Evolutionary conservation across 495 filamentous ascomycete genomes (phyloP).

Genomic region (Aspergillus bertholletiae): DNA sequence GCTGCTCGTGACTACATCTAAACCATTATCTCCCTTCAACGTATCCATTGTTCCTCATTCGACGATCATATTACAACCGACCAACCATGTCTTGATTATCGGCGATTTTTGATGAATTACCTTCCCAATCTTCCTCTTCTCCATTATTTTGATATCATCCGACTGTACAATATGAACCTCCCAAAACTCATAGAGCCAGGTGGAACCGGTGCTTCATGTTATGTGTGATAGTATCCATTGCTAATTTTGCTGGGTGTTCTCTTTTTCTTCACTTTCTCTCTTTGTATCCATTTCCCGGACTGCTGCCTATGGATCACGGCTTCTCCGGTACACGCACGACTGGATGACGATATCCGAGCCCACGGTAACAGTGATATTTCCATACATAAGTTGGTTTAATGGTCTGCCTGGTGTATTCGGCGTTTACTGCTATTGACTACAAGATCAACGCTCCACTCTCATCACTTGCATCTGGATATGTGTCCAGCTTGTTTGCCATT

Average conservation of each 20-base stretch:
- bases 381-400: constrained; percentile 1
- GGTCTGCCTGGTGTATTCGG: constrained; percentile 21
- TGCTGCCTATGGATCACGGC: constrained; percentile 7
- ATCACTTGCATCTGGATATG: constrained; percentile 26
- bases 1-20: constrained; percentile 91
- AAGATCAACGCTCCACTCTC: constrained; percentile 28
- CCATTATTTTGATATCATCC: constrained; percentile 29
- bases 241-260: constrained; percentile 19
- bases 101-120: constrained; percentile 11
- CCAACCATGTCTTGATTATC: constrained; percentile 13
- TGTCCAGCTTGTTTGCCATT: constrained; percentile 18
- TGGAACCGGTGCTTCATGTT: constrained; percentile 34
- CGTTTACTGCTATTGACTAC: background rate
- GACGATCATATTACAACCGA: constrained; percentile 4
- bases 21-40: constrained; percentile 21
- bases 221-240: constrained; percentile 28
- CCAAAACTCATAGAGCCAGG: constrained; percentile 30
- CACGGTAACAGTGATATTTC: constrained; percentile 9
- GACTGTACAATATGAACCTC: constrained; percentile 44
- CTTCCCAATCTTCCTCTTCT: constrained; percentile 17
- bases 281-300: background rate
- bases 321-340: constrained; percentile 17
- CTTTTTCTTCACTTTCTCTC: constrained; percentile 12
- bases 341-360: background rate
- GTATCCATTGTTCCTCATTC: constrained; percentile 1